These are phyloP conservation scores for Diaporthe citrichinensis DNA, from an alignment of 2,329 filamentous ascomycete species.

Conservation along the genomic window DNA sequence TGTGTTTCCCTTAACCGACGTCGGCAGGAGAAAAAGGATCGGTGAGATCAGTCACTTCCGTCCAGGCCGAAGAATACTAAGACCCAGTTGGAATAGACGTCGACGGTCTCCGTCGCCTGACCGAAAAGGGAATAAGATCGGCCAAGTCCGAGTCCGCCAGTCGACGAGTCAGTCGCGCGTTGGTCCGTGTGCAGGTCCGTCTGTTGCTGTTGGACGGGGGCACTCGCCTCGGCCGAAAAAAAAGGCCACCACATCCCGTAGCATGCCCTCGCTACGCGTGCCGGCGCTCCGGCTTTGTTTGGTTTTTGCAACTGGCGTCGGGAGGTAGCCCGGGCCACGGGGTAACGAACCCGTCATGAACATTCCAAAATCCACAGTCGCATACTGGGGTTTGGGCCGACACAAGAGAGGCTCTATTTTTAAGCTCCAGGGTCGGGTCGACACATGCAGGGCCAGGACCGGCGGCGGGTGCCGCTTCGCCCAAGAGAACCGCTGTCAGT, in stretches of 20 bases:
- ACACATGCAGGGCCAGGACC: not conserved
- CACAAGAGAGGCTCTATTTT: not conserved
- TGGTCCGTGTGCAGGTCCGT: not conserved
- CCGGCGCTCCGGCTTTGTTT: not conserved
- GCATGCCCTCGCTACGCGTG: not conserved
- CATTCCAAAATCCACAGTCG: not conserved
- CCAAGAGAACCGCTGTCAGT: not conserved
- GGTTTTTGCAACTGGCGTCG: not conserved
- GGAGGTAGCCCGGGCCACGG: not conserved
- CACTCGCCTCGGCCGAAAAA: slow-evolving; percentile 16
- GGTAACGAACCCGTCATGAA: not conserved
- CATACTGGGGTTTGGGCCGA: not conserved
- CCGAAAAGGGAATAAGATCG: slow-evolving; percentile 18
- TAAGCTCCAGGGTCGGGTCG: not conserved
- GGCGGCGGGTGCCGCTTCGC: slow-evolving; percentile 10
- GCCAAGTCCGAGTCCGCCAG: slow-evolving; percentile 25
- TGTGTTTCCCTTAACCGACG: not conserved
- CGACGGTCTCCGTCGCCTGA: not conserved
- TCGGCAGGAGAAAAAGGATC: not conserved
- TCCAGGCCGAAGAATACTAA: no score
- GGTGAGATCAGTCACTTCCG: not conserved
- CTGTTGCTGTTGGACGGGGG: slow-evolving; percentile 1
- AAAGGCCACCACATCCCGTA: slow-evolving; percentile 11
- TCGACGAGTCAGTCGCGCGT: slow-evolving; percentile 23
- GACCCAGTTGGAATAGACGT: not conserved